These are phyloP conservation scores for Candida glucosophila DNA, from an alignment of 1,139 yeast genomes.

Conservation along the genomic window DNA sequence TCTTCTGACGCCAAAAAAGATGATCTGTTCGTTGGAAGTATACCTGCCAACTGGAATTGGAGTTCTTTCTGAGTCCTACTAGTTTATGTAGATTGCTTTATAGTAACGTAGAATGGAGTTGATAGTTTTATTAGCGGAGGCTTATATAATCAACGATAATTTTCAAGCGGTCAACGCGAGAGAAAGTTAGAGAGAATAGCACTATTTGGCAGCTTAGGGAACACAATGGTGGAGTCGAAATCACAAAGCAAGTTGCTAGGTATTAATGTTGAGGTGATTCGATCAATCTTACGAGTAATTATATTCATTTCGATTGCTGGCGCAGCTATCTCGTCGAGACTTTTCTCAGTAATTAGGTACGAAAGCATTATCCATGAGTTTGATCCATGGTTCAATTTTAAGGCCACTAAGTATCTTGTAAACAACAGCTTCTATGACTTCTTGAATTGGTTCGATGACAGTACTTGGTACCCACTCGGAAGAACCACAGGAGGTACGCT, in stretches of 20 bases:
- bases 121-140: slow-evolving; percentile 1
- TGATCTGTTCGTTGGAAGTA: slow-evolving; percentile 40
- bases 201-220: slow-evolving; percentile 1
- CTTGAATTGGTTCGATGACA: slow-evolving; percentile 96
- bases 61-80: slow-evolving; percentile 44
- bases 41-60: slow-evolving; percentile 80
- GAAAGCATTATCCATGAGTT: slow-evolving; percentile 97
- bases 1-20: too few relatives aligned
- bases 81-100: neutral
- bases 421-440: slow-evolving; percentile 80
- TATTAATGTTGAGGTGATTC: slow-evolving; percentile 29
- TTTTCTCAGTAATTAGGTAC: slow-evolving; percentile 73
- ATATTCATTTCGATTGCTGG: slow-evolving; percentile 71
- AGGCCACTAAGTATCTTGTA: slow-evolving; percentile 89
- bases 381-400: slow-evolving; percentile 97
- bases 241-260: slow-evolving; percentile 23
- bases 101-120: neutral
- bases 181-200: slow-evolving; percentile 1
- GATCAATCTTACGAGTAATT: slow-evolving; percentile 48
- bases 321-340: slow-evolving; percentile 85
- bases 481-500: slow-evolving; percentile 98
- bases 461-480: slow-evolving; percentile 99
- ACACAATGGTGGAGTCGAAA: slow-evolving; percentile 8
- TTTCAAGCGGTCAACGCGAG: slow-evolving; percentile 7
- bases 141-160: slow-evolving; percentile 3